Evolutionary conservation across 1,284 basidiomycete genomes (phyloP), one percentile per base, ranked within the genome.

Genomic region (Neolentinus lepideus): DNA sequence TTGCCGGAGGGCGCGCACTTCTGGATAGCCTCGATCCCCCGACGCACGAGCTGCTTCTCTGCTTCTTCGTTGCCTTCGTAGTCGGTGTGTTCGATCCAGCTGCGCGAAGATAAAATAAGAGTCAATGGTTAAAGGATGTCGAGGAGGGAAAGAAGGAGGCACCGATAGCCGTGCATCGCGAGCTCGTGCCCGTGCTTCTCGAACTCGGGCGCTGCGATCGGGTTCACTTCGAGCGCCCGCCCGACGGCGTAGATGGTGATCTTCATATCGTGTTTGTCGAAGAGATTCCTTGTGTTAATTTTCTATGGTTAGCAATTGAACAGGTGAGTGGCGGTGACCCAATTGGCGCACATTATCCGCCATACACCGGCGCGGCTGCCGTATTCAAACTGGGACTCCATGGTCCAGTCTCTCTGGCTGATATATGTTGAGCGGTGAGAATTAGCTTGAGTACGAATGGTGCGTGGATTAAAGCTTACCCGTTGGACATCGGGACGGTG

Each of bases 361-460:
- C 70, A 71, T 53, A 73, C 69, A 1, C 71, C 71, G 0, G 67
- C 66, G 43, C 69, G 68, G 8, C 67, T 62, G 16, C 72, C 72
- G 54, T 69, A 72, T 56, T 70, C 70, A 24, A 63, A 57, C 4
- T 61, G 62, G 31, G 65, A 65, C 60, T 74, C 72, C 16, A 65
- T 52, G 6, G 51, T 24, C 51, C 27, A 31, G 51, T 52, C 51
- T 12, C 51, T 24, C 16, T 29, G 26, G 10, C 43, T 46, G 43
- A 31, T 31, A 4, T n/a, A 43, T 6, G 38, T 4, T 43, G 6
- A 43, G 19, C 6, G 38, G 33, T n/a, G 6, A 21, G 16, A 10
- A 29, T 21, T 25, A 26, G n/a, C 45, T 9, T 47, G 4, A 50
- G 47, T 50, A 10, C 12, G 10, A 3, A 29, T 50, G 47, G 16